These are phyloP conservation scores for Fraxinus cuspidata DNA, from an alignment of 257 asterid species.

Conservation along the genomic window DNA sequence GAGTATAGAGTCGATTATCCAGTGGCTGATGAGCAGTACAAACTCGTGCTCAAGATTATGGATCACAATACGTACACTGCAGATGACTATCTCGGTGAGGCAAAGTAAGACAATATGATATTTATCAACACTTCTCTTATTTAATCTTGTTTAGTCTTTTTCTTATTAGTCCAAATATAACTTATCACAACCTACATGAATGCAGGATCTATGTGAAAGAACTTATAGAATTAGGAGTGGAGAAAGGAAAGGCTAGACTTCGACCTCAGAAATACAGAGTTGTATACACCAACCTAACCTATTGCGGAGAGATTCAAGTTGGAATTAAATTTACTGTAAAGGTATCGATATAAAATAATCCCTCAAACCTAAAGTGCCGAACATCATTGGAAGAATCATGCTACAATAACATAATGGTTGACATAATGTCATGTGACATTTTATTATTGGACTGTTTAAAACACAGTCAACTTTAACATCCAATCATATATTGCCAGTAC, in stretches of 20 bases:
- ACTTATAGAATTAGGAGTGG: conserved; percentile 50
- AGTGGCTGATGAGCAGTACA: conserved; percentile 33
- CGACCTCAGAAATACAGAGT: conserved; percentile 60
- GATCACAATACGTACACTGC: conserved; percentile 50
- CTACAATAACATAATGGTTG: no score
- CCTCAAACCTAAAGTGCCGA: not conserved
- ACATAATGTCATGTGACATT: no score
- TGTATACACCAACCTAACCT: conserved; percentile 38
- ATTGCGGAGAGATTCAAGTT: conserved; percentile 67
- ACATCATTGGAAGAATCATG: no score
- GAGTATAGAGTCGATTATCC: conserved; percentile 53
- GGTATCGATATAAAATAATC: conserved; percentile 30
- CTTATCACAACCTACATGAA: not conserved
- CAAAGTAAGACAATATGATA: conserved; percentile 38
- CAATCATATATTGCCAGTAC: no score
- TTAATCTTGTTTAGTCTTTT: not conserved
- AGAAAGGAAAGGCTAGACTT: conserved; percentile 57
- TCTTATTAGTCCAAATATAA: not conserved
- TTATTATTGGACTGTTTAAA: no score
- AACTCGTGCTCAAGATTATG: conserved; percentile 55
- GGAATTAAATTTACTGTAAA: conserved; percentile 48
- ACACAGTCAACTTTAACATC: no score
- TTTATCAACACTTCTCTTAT: not conserved
- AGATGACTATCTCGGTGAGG: conserved; percentile 63
- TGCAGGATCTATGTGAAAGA: conserved; percentile 69